phyloP scores from a whole-genome alignment of 192 early-diverging fungal species.

The Backusella parvicylindrica region DNA sequence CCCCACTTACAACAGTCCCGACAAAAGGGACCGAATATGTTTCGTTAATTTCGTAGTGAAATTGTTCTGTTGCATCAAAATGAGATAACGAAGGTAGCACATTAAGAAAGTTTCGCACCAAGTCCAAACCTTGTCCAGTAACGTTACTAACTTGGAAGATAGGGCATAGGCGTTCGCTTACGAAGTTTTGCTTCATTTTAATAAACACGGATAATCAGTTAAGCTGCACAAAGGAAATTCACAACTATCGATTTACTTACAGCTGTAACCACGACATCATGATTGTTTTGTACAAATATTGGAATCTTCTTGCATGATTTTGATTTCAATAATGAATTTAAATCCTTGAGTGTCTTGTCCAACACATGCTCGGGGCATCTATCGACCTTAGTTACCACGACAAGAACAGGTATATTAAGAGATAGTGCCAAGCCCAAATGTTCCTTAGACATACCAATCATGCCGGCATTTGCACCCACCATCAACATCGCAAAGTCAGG shows the following conservation, averaged over 20 bases:
- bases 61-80: constrained; percentile 51
- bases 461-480: constrained; percentile 80
- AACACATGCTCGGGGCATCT: constrained; percentile 87
- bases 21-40: constrained; percentile 90
- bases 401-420: constrained; percentile 82
- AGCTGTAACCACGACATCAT: constrained; percentile 76
- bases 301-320: constrained; percentile 91
- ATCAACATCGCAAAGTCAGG: constrained; percentile 95
- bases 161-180: constrained; percentile 87
- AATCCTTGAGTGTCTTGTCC: constrained; percentile 77
- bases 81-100: constrained; percentile 63
- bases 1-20: constrained; percentile 87
- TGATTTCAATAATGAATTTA: constrained; percentile 80
- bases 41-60: constrained; percentile 87
- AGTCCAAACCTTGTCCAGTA: constrained; percentile 65
- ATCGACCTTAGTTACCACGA: constrained; percentile 94
- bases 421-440: constrained; percentile 89
- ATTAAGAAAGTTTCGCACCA: constrained; percentile 81
- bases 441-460: constrained; percentile 93
- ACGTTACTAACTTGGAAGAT: constrained; percentile 95
- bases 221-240: not conserved
- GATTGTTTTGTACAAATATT: constrained; percentile 72
- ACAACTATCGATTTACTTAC: constrained; percentile 17
- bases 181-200: constrained; percentile 56
- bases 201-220: not conserved